Percentiles rank a stretch among this genome's conserved stretches.
These are phyloP conservation scores for Linanthus parryae DNA, from an alignment of 148 eudicot species.

Conservation along the genomic window DNA sequence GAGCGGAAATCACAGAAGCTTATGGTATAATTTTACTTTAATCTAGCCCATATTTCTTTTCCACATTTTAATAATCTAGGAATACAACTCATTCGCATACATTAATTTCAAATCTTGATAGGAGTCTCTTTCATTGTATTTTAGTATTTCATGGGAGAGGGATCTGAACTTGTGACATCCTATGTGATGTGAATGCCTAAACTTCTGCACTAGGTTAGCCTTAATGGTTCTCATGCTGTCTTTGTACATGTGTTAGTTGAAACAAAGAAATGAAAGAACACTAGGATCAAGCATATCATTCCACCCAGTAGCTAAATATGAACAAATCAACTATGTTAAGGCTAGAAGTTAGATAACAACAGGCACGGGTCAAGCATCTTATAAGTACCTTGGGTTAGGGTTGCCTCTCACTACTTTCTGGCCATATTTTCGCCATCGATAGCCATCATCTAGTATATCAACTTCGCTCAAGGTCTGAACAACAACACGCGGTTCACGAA, in stretches of 20 bases:
- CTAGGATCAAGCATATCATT: neutral
- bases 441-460: constrained; percentile 96
- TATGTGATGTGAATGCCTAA: too few species aligned
- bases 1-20: too few species aligned
- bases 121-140: too few species aligned
- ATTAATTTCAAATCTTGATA: too few species aligned
- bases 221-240: neutral
- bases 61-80: too few species aligned
- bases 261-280: neutral
- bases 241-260: neutral
- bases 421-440: constrained; percentile 97
- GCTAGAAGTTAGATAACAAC: neutral
- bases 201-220: neutral
- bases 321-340: neutral
- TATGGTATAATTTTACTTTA: too few species aligned
- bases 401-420: constrained; percentile 98
- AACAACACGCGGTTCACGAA: constrained; percentile 96
- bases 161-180: too few species aligned
- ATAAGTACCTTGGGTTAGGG: constrained; percentile 86
- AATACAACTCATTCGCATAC: too few species aligned
- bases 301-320: neutral
- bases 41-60: too few species aligned
- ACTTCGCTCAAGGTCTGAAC: constrained; percentile 95
- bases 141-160: too few species aligned
- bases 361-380: neutral